phyloP scores from a whole-genome alignment of 331 rosid genomes.

The Prunus yedoensis region DNA sequence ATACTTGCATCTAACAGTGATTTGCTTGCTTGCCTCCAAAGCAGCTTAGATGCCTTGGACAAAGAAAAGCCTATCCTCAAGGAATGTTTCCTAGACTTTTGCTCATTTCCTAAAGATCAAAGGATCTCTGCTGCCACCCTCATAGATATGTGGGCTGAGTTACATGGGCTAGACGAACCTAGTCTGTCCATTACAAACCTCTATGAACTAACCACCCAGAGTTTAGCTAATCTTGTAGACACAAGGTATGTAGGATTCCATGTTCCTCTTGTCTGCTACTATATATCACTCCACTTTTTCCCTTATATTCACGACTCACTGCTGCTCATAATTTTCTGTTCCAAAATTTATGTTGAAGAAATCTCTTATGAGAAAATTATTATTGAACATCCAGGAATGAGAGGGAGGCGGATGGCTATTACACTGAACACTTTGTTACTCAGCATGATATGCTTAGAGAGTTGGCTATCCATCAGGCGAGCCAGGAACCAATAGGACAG shows the following conservation, averaged over 20 bases:
- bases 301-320: too few relatives aligned
- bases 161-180: slow-evolving; percentile 25
- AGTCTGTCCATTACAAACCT: slow-evolving; percentile 37
- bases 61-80: slow-evolving; percentile 15
- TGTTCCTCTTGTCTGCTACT: not conserved
- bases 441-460: slow-evolving; percentile 51
- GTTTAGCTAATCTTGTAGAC: slow-evolving; percentile 39
- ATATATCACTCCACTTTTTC: not conserved
- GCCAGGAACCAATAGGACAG: slow-evolving; percentile 21
- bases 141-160: slow-evolving; percentile 53
- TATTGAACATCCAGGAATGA: slow-evolving; percentile 35
- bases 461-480: slow-evolving; percentile 38
- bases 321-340: not conserved
- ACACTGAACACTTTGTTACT: slow-evolving; percentile 33
- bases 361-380: not conserved
- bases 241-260: slow-evolving; percentile 30
- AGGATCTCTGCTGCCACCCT: slow-evolving; percentile 50
- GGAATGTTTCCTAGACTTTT: slow-evolving; percentile 54
- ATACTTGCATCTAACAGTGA: slow-evolving; percentile 17
- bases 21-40: slow-evolving; percentile 36
- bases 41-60: slow-evolving; percentile 34
- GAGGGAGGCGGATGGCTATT: slow-evolving; percentile 27
- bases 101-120: slow-evolving; percentile 52
- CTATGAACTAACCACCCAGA: slow-evolving; percentile 25
- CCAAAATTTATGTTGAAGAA: not conserved